These are phyloP conservation scores for Neocatenulostroma microsporum DNA, from an alignment of 2,329 filamentous ascomycete species.

Conservation along the genomic window DNA sequence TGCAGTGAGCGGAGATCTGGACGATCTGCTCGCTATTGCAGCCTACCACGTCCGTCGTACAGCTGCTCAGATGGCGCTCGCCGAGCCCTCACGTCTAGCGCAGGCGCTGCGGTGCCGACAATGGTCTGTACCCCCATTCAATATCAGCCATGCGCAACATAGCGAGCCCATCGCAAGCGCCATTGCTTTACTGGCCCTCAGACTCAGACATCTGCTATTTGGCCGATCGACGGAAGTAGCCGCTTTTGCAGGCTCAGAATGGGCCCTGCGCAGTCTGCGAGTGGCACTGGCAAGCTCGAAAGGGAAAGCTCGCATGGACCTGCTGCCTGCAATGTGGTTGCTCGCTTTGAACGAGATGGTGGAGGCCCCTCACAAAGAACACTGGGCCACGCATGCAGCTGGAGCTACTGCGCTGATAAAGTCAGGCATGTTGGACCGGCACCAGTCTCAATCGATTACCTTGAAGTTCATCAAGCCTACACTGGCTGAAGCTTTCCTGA, in stretches of 20 bases:
- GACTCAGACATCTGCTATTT: not conserved
- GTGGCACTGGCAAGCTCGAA: not conserved
- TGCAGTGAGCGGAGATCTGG: not conserved
- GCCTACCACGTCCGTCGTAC: conserved; percentile 1
- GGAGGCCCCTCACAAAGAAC: not conserved
- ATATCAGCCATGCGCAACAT: not conserved
- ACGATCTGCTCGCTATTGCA: not conserved
- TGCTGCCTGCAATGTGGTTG: not conserved
- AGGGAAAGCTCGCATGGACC: not conserved
- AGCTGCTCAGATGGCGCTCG: not conserved
- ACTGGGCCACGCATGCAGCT: not conserved
- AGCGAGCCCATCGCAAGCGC: conserved; percentile 2
- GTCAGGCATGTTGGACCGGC: too few species aligned
- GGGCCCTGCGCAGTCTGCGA: not conserved
- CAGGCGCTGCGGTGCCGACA: not conserved
- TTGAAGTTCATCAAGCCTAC: not conserved
- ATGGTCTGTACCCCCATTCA: not conserved
- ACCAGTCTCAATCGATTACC: too few species aligned
- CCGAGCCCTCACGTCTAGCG: not conserved
- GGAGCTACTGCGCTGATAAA: not conserved
- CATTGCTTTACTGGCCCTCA: not conserved
- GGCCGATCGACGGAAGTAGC: not conserved
- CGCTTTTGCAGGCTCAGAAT: not conserved
- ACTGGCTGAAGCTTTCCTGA: conserved; percentile 2
- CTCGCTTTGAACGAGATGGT: not conserved